Evolutionary conservation across 116 monocot species (phyloP).

Genomic region (Thalassia testudinum): DNA sequence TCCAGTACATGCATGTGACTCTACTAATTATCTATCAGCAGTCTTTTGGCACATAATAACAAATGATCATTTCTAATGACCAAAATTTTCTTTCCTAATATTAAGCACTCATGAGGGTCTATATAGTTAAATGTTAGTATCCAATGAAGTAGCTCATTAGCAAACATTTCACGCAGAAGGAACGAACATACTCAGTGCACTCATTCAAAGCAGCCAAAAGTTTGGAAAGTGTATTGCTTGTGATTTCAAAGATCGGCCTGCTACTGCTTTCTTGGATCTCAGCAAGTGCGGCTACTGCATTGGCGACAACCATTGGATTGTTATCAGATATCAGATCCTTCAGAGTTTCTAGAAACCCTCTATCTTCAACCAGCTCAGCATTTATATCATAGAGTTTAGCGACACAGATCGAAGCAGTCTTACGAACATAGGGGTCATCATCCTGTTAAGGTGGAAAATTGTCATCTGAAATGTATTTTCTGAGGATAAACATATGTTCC

Average conservation of each 20-base stretch:
- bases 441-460: constrained; percentile 33
- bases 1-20: too few relatives aligned
- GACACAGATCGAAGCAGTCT: constrained; percentile 94
- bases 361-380: constrained; percentile 95
- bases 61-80: too few relatives aligned
- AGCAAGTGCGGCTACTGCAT: constrained; percentile 97
- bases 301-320: constrained; percentile 99
- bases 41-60: too few relatives aligned
- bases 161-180: too few relatives aligned
- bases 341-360: constrained; percentile 88
- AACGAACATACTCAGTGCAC: constrained; percentile 79
- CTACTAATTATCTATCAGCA: too few relatives aligned
- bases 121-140: too few relatives aligned
- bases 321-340: constrained; percentile 97
- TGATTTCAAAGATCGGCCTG: constrained; percentile 89
- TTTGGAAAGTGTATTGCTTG: constrained; percentile 83
- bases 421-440: constrained; percentile 98
- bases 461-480: background rate
- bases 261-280: constrained; percentile 86
- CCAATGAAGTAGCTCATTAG: too few relatives aligned
- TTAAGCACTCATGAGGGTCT: too few relatives aligned
- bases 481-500: background rate
- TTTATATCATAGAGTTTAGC: constrained; percentile 98
- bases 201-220: constrained; percentile 94
- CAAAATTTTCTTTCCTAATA: too few relatives aligned